These are phyloP conservation scores for Vaccinium corymbosum DNA, from an alignment of 148 eudicot species.

Conservation along the genomic window DNA sequence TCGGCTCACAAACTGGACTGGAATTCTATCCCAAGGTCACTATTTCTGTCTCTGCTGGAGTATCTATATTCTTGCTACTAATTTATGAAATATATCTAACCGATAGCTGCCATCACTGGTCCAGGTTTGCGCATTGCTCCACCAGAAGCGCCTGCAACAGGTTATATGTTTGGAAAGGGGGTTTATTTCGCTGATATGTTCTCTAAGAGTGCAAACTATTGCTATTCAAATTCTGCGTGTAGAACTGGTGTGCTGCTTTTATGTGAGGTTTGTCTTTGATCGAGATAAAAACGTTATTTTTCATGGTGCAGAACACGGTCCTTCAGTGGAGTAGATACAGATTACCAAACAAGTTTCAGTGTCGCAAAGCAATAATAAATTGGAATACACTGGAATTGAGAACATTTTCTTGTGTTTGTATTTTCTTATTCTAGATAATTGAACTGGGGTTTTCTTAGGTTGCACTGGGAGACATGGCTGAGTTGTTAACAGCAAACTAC, in stretches of 20 bases:
- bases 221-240: constrained; percentile 51
- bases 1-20: constrained; percentile 94
- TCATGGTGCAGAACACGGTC: neutral
- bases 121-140: constrained; percentile 97
- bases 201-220: constrained; percentile 96
- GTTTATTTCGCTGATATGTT: constrained; percentile 99
- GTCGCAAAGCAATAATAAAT: neutral
- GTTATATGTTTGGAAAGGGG: constrained; percentile 98
- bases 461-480: constrained; percentile 94
- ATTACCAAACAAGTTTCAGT: neutral
- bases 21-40: constrained; percentile 90
- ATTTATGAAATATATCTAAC: neutral
- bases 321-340: neutral
- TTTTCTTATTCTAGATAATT: neutral
- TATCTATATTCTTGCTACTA: neutral
- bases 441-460: constrained; percentile 44
- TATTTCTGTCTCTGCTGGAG: neutral
- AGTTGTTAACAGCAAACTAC: constrained; percentile 62
- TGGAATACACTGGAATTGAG: neutral
- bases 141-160: constrained; percentile 94
- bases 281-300: neutral
- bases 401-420: neutral
- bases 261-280: constrained; percentile 62
- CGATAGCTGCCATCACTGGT: constrained; percentile 16
- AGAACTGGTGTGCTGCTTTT: constrained; percentile 80